phyloP scores from a whole-genome alignment of 2,329 filamentous ascomycete species.

The Arachnopeziza araneosa region DNA sequence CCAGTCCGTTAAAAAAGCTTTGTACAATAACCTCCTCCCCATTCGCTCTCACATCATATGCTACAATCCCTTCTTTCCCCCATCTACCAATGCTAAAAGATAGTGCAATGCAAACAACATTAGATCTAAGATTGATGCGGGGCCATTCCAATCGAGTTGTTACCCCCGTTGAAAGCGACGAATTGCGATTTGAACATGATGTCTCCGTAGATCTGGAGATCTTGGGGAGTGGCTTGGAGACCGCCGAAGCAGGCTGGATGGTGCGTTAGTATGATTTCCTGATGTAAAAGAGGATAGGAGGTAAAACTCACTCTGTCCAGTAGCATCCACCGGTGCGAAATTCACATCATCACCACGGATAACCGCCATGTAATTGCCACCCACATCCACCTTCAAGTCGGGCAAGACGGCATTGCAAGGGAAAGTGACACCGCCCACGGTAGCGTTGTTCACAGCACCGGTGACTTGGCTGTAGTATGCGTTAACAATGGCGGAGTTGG shows the following conservation, averaged over 20 bases:
- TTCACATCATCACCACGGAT: conserved; percentile 40
- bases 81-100: background rate
- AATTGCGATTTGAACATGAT: conserved; percentile 58
- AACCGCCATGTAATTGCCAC: conserved; percentile 41
- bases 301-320: conserved; percentile 43
- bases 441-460: conserved; percentile 32
- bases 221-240: conserved; percentile 52
- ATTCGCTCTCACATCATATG: background rate
- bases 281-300: background rate
- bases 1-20: background rate
- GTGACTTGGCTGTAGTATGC: conserved; percentile 36
- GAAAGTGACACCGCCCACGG: conserved; percentile 35
- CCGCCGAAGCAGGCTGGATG: conserved; percentile 58
- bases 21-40: background rate
- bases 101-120: background rate
- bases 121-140: conserved; percentile 23
- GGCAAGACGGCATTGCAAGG: conserved; percentile 32
- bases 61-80: too few species aligned
- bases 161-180: conserved; percentile 51
- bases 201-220: conserved; percentile 57
- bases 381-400: conserved; percentile 34
- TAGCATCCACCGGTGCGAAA: conserved; percentile 42
- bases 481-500: conserved; percentile 33
- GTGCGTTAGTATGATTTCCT: background rate
- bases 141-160: conserved; percentile 49